Conservation (phyloP, 2,329 filamentous ascomycete genomes). For the Claviceps pusilla region DNA sequence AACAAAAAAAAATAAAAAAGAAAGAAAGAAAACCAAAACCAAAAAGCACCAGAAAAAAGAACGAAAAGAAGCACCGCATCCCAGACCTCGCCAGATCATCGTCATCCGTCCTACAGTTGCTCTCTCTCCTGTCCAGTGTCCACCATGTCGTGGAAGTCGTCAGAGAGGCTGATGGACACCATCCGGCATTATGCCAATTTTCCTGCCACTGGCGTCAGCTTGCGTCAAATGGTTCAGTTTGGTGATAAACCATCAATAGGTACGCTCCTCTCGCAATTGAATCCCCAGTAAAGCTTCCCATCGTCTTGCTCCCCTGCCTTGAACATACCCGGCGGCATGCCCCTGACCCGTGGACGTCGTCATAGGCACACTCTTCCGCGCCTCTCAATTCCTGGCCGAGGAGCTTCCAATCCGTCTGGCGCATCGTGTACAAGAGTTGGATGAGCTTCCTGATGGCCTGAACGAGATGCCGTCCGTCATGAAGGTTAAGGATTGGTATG, state of each 20-base stretch:
- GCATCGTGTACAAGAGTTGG: slow-evolving; percentile 88
- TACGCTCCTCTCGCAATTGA: slow-evolving; percentile 27
- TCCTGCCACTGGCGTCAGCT: slow-evolving; percentile 86
- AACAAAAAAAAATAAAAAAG: background rate
- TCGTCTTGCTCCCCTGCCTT: background rate
- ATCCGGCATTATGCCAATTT: slow-evolving; percentile 96
- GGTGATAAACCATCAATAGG: slow-evolving; percentile 84
- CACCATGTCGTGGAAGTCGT: slow-evolving; percentile 84
- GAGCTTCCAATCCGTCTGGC: slow-evolving; percentile 93
- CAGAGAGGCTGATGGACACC: slow-evolving; percentile 83
- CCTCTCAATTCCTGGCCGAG: slow-evolving; percentile 95
- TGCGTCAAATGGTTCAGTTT: slow-evolving; percentile 98
- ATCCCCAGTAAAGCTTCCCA: slow-evolving; percentile 39
- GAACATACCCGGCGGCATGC: background rate
- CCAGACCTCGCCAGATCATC: background rate
- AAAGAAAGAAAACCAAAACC: too few species aligned
- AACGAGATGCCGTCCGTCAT: slow-evolving; percentile 96
- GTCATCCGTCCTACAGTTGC: background rate
- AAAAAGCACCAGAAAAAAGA: too few species aligned
- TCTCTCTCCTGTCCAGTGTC: slow-evolving; percentile 11
- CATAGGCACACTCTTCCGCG: slow-evolving; percentile 83
- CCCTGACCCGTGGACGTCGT: slow-evolving; percentile 3
- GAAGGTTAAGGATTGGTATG: slow-evolving; percentile 95
- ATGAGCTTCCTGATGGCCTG: slow-evolving; percentile 82
- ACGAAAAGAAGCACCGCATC: too few species aligned